phyloP scores from a whole-genome alignment of 2,329 filamentous ascomycete species.

The Fusarium lateritium region DNA sequence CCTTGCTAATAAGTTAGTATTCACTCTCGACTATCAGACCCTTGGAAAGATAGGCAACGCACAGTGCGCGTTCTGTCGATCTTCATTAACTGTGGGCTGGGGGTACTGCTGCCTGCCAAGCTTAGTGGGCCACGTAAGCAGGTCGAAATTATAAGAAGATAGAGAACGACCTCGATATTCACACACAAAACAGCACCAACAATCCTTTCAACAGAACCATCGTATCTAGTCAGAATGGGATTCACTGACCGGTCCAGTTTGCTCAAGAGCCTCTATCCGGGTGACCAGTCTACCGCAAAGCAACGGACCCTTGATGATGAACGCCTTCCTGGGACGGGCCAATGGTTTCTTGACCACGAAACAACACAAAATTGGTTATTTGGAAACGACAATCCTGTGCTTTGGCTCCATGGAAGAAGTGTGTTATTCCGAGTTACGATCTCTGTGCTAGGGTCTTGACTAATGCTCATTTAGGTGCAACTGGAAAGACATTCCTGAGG shows the following conservation, averaged over 20 bases:
- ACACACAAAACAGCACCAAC: too few species aligned
- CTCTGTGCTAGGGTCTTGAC: fast-evolving
- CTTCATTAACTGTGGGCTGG: too few species aligned
- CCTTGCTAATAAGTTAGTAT: too few species aligned
- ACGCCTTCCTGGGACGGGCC: neutral
- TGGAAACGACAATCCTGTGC: fast-evolving
- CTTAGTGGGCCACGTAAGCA: too few species aligned
- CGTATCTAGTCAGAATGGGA: neutral
- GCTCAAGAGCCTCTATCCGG: conserved; percentile 3
- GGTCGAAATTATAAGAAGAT: too few species aligned
- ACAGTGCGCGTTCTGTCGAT: too few species aligned
- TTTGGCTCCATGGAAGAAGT: conserved; percentile 25
- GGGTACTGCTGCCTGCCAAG: too few species aligned
- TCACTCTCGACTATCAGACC: too few species aligned
- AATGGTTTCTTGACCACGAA: conserved; percentile 8
- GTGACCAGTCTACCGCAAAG: neutral
- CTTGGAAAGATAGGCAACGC: too few species aligned
- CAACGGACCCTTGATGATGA: conserved; percentile 1
- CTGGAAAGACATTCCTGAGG: conserved; percentile 18
- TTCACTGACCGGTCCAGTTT: fast-evolving
- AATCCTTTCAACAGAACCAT: too few species aligned
- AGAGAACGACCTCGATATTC: too few species aligned
- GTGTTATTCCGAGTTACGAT: fast-evolving
- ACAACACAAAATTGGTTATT: neutral
- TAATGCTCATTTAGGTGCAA: neutral